Evolutionary conservation across 306 rosid genomes (phyloP).

Genomic region (Lathyrus sativus): DNA sequence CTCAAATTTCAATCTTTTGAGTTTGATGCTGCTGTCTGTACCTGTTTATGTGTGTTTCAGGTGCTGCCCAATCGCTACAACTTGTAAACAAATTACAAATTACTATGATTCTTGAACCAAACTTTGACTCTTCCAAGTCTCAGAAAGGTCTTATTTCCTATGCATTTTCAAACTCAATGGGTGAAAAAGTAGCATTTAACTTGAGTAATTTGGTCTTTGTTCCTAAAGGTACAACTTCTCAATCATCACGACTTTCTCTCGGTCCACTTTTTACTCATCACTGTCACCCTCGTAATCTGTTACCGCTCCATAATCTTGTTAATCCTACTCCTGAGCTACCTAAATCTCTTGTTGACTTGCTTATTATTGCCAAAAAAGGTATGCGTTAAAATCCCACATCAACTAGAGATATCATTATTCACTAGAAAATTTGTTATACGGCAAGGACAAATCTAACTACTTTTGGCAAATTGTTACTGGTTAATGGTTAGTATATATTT

Average conservation of each 20-base stretch:
- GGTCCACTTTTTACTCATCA: slow-evolving; percentile 4
- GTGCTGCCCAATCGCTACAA: too few relatives aligned
- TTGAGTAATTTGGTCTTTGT: neutral
- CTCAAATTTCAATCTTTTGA: neutral
- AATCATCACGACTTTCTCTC: neutral
- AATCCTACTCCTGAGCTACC: neutral
- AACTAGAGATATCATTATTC: neutral
- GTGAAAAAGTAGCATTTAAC: neutral
- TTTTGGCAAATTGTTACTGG: neutral
- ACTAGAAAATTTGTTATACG: neutral
- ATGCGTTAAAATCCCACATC: neutral
- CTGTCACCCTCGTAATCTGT: neutral
- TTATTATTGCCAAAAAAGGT: neutral
- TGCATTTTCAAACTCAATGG: too few relatives aligned
- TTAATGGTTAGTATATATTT: too few relatives aligned
- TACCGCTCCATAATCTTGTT: neutral
- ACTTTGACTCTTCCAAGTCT: too few relatives aligned
- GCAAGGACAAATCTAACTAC: neutral
- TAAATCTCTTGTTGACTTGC: neutral
- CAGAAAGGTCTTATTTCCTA: too few relatives aligned
- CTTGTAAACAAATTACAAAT: too few relatives aligned
- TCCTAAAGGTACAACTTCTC: neutral
- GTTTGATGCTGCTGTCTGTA: too few relatives aligned
- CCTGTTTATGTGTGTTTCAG: too few relatives aligned
- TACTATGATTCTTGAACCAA: too few relatives aligned